phyloP scores from a whole-genome alignment of 2,329 filamentous ascomycete genomes.

The Epichloe glyceriae region DNA sequence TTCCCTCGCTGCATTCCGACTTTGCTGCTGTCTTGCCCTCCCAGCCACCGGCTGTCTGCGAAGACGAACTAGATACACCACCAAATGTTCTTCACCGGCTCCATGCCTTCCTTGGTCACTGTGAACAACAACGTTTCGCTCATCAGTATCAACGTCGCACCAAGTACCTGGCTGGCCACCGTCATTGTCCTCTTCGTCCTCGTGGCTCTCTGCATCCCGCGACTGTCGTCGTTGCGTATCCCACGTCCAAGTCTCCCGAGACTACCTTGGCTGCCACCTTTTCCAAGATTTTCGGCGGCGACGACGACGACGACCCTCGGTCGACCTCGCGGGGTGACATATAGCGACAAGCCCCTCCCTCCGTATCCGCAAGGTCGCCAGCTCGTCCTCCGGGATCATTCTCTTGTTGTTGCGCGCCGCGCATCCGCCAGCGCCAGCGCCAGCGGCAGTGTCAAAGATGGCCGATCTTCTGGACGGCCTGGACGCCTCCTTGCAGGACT shows the following conservation, averaged over 20 bases:
- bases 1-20: neutral
- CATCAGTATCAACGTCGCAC: constrained; percentile 44
- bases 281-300: constrained; percentile 1
- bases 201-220: constrained; percentile 33
- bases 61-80: neutral
- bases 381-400: constrained; percentile 21
- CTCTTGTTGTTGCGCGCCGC: constrained; percentile 13
- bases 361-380: constrained; percentile 13
- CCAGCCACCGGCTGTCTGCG: neutral
- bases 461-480: constrained; percentile 27
- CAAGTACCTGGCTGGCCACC: constrained; percentile 42
- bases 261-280: constrained; percentile 8
- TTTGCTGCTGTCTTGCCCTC: neutral
- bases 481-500: constrained; percentile 42
- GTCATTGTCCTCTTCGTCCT: constrained; percentile 38
- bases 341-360: constrained; percentile 16
- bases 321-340: constrained; percentile 5
- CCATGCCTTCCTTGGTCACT: constrained; percentile 46
- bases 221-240: constrained; percentile 20
- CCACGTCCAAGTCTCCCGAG: constrained; percentile 23
- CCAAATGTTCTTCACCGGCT: constrained; percentile 13
- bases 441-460: constrained; percentile 9
- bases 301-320: constrained; percentile 2
- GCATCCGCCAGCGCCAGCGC: neutral
- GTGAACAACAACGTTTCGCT: constrained; percentile 50